Percentiles rank a stretch among this genome's conserved stretches.
Conservation (phyloP, 2,329 filamentous ascomycete species). For the Didymosphaeria variabile region DNA sequence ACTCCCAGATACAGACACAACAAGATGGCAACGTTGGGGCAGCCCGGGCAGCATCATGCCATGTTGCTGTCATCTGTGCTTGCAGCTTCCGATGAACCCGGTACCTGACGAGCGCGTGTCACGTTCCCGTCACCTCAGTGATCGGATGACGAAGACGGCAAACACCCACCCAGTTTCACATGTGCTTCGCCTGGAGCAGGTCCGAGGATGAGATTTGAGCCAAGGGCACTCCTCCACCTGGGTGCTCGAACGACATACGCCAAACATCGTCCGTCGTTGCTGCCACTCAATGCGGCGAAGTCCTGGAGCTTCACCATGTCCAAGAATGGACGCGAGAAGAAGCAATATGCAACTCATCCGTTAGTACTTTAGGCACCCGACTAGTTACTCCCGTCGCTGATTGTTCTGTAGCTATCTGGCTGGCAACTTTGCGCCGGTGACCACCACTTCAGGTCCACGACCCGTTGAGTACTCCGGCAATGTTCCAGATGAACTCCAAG, state of each 20-base stretch:
- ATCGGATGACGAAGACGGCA: background rate
- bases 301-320: conserved; percentile 32
- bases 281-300: conserved; percentile 25
- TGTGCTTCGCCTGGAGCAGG: background rate
- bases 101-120: background rate
- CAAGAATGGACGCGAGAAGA: conserved; percentile 27
- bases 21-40: background rate
- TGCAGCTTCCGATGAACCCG: conserved; percentile 1
- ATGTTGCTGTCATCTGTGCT: conserved; percentile 2
- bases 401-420: conserved; percentile 61
- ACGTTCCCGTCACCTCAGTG: background rate
- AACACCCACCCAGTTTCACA: background rate
- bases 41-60: conserved; percentile 2
- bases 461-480: conserved; percentile 65
- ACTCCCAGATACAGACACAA: conserved; percentile 5
- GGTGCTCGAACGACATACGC: background rate
- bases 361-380: conserved; percentile 32
- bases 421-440: conserved; percentile 75
- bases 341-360: conserved; percentile 49
- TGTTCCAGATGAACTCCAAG: conserved; percentile 71
- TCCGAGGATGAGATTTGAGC: conserved; percentile 13
- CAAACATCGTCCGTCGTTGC: conserved; percentile 2
- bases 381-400: background rate
- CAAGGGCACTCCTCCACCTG: background rate
- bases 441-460: conserved; percentile 63